Evolutionary conservation across 2,329 filamentous ascomycete genomes (phyloP).

Genomic region (Incumbomyces delicatus): DNA sequence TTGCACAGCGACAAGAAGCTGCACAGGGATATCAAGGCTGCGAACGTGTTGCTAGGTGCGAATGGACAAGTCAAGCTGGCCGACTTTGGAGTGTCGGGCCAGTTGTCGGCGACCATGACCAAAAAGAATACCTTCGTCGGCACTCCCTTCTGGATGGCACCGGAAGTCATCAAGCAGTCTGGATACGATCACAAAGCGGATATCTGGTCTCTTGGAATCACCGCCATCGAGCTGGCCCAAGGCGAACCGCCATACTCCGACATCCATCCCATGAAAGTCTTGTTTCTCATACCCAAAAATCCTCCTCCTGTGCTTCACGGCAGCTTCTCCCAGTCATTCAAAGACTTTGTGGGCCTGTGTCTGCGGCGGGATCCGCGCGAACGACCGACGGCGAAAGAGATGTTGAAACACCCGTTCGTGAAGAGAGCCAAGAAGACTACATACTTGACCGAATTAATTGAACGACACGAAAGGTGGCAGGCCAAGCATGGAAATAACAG

Average conservation of each 20-base stretch:
- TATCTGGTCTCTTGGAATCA: constrained; percentile 95
- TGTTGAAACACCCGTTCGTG: constrained; percentile 84
- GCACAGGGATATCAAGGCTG: constrained; percentile 93
- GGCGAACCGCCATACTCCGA: constrained; percentile 92
- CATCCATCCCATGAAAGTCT: constrained; percentile 96
- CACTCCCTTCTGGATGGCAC: constrained; percentile 98
- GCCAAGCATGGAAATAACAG: constrained; percentile 65
- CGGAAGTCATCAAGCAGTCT: constrained; percentile 96
- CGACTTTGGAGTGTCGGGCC: constrained; percentile 93
- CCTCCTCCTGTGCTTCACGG: constrained; percentile 71
- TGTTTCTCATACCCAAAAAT: constrained; percentile 95
- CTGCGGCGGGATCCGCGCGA: constrained; percentile 82
- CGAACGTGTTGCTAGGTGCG: constrained; percentile 79
- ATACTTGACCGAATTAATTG: constrained; percentile 93
- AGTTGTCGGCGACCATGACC: constrained; percentile 95
- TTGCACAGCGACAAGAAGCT: constrained; percentile 92
- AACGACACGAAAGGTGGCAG: constrained; percentile 78
- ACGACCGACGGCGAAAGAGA: constrained; percentile 72
- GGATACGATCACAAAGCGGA: constrained; percentile 97
- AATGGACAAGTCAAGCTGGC: constrained; percentile 95
- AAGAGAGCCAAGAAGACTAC: constrained; percentile 86
- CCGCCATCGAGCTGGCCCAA: constrained; percentile 79
- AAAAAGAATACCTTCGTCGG: constrained; percentile 99
- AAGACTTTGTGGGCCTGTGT: constrained; percentile 75
- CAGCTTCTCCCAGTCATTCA: constrained; percentile 72